A percentile compares a stretch with the other conserved stretches of the same genome.
Conservation (phyloP, 345 rosid genomes). For the Microthlaspi erraticum region DNA sequence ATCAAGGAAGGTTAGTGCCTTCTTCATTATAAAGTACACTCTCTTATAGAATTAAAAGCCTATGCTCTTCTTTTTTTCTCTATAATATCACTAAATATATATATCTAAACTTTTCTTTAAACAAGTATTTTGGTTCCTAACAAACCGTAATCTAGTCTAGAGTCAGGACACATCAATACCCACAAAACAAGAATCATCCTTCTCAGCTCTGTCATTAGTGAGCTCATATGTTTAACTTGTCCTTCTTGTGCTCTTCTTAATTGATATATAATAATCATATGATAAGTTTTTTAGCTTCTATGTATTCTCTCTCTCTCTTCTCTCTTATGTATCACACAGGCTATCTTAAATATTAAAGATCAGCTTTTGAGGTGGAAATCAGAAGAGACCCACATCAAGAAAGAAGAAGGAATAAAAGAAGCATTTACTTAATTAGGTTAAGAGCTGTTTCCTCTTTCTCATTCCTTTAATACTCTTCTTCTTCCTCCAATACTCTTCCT, state of each 20-base stretch:
- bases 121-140: slow-evolving; percentile 30
- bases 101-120: slow-evolving; percentile 26
- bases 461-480: slow-evolving; percentile 46
- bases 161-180: slow-evolving; percentile 17
- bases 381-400: slow-evolving; percentile 51
- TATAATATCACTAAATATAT: slow-evolving; percentile 18
- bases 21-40: slow-evolving; percentile 43
- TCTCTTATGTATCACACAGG: slow-evolving; percentile 33
- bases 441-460: slow-evolving; percentile 44
- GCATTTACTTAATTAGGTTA: slow-evolving; percentile 49
- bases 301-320: slow-evolving; percentile 16
- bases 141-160: slow-evolving; percentile 33
- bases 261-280: slow-evolving; percentile 1
- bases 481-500: slow-evolving; percentile 44
- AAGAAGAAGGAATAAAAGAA: slow-evolving; percentile 47
- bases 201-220: slow-evolving; percentile 33
- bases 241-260: slow-evolving; percentile 31
- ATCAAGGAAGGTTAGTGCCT: slow-evolving; percentile 46
- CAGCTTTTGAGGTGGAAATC: slow-evolving; percentile 51
- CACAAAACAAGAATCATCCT: slow-evolving; percentile 30
- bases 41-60: slow-evolving; percentile 41
- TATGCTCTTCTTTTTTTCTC: slow-evolving; percentile 42
- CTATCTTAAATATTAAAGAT: slow-evolving; percentile 49
- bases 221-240: slow-evolving; percentile 29
- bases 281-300: slow-evolving; percentile 29